Base-by-base conservation (phyloP, 805 yeast species). In the Grigorovia humatica region DNA sequence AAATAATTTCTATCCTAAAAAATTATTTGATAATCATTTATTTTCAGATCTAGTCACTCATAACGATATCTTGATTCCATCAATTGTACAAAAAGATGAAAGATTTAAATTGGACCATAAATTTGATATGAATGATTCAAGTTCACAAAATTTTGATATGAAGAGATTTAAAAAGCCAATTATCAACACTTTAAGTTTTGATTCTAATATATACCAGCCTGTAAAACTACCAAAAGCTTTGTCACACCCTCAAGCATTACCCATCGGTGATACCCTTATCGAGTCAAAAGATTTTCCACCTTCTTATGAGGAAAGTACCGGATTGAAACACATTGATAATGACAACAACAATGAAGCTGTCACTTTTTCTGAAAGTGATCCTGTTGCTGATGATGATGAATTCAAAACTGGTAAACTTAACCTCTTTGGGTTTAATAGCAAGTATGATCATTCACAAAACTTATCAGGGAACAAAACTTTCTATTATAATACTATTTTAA, bases 161-260 rank as follows among this genome's bases (percentile, higher is more conserved):
- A 49, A 46, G 32, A 47, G 48, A 29, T 44, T 44, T 48, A 41
- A 47, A 35, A 18, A 43, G 13, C 46, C 51, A 9, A 12, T 40
- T 9, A 20, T 52, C 7, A 40, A 57, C 29, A 64, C 71, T 4
- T 70, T 70, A 5, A 63, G 57, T 48, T 54, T 76, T 8, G 64
- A 69, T n/a, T 70, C 81, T 11, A 78, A 78, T 54, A 54, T 83
- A 9, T 84, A 80, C 61, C 73, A 77, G 56, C 90, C 90, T 0
- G 70, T 67, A 0, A 63, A 63, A 15, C 62, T 75, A 23, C 74
- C 74, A 2, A 62, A 70, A 3, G 79, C 71, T 49, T 58, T 81
- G 51, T 68, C 75, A 30, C 79, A 86, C 0, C 83, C 86, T 1
- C 89, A 81, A 57, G 88, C 87, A 3, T 61, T 74, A 46, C 87